phyloP scores from a whole-genome alignment of 2,329 filamentous ascomycete genomes.

The Acephala macrosclerotiorum region DNA sequence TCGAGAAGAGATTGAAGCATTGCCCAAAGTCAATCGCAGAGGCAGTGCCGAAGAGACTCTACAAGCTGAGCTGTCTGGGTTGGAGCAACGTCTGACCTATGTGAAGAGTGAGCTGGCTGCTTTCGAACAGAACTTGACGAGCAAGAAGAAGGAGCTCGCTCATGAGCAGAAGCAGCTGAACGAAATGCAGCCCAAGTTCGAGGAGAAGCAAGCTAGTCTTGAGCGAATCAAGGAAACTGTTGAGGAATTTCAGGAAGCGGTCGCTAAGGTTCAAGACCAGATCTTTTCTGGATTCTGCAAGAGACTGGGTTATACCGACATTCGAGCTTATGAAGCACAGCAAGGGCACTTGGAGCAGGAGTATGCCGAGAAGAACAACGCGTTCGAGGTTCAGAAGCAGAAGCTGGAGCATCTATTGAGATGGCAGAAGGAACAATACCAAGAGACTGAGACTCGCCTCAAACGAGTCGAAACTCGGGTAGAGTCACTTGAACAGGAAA shows the following conservation, averaged over 20 bases:
- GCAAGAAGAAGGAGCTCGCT: conserved; percentile 83
- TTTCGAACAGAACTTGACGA: conserved; percentile 82
- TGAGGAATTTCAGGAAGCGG: conserved; percentile 64
- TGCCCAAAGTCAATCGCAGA: conserved; percentile 81
- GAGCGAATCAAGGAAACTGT: conserved; percentile 66
- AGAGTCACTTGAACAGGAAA: conserved; percentile 70
- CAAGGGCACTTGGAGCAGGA: conserved; percentile 94
- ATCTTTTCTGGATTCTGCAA: conserved; percentile 88
- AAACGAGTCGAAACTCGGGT: conserved; percentile 71
- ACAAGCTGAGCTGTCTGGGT: conserved; percentile 78
- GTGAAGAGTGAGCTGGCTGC: conserved; percentile 78
- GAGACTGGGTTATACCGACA: conserved; percentile 84
- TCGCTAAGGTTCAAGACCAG: conserved; percentile 85
- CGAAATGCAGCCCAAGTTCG: conserved; percentile 80
- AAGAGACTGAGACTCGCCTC: conserved; percentile 72
- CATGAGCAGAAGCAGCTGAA: conserved; percentile 76
- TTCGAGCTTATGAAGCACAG: conserved; percentile 91
- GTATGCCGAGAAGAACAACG: conserved; percentile 82
- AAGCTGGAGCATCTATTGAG: conserved; percentile 69
- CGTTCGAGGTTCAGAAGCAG: conserved; percentile 86
- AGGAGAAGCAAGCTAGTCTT: conserved; percentile 74
- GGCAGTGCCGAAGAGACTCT: conserved; percentile 81
- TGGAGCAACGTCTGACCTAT: conserved; percentile 78
- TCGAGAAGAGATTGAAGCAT: conserved; percentile 76
- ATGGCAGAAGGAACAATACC: conserved; percentile 61